Evolutionary conservation across 2,329 filamentous ascomycete species (phyloP), one percentile per base, ranked within the genome.

Genomic region (Beauveria varroae): DNA sequence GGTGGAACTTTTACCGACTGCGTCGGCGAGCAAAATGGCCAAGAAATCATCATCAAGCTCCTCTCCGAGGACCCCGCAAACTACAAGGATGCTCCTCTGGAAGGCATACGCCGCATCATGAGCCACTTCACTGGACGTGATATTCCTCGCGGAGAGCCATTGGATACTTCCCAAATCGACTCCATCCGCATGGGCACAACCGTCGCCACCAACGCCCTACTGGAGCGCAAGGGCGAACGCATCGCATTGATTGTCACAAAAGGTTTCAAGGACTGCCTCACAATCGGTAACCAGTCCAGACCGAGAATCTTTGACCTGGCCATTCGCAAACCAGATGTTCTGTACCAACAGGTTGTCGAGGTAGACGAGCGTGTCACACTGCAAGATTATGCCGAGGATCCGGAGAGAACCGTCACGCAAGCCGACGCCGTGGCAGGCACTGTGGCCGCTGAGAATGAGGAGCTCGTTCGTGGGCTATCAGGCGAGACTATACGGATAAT

Each of bases 171-270:
- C 20, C 77, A 86, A 69, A 96, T 97, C 67, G 90, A 95, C 67
- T 92, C 89, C 60, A 96, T 97, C 71, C 88, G 93, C 53, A 97
- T 97, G 93, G 93, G 93, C 50, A 97, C 93, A 1, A 97, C 93
- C 0, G 92, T 97, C 14, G 93, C 93, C 10, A 97, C 93, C 0
- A 97, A 97, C 73, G 93, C 93, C 0, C 76, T 97, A 61, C 80
- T 97, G 2, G 93, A 97, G 74, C 81, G 93, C 62, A 96, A 96
- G 74, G 93, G 93, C 53, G 92, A 96, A 76, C 86, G 85, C 67
- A 93, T 95, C 70, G 92, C 90, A 16, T 82, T 97, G 74, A 85
- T 96, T 1, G 90, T 96, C 12, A 96, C 91, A 1, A 87, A 86
- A 66, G 93, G 93, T 0, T 96, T 96, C 79, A 87, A 86, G 67